Conservation (phyloP, 1,139 yeast genomes). For the Candida sp. region DNA sequence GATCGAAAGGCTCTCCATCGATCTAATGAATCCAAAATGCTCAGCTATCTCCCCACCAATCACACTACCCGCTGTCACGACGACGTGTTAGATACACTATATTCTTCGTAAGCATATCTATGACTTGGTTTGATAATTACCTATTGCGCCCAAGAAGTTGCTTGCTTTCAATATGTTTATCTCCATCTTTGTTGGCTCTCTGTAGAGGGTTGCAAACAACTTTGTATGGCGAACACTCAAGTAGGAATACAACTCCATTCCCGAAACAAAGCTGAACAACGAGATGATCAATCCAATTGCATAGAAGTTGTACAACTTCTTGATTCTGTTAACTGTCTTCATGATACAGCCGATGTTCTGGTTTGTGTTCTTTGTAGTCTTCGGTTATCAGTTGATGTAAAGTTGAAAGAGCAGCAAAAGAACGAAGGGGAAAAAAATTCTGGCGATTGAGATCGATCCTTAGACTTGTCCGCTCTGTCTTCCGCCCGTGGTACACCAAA, state of each 20-base stretch:
- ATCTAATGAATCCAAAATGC: constrained; percentile 28
- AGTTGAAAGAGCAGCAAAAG: neutral
- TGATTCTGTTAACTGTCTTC: constrained; percentile 9
- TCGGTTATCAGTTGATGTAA: too few relatives aligned
- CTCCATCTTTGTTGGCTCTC: constrained; percentile 25
- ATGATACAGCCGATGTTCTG: neutral
- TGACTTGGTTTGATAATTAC: constrained; percentile 19
- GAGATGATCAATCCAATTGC: constrained; percentile 23
- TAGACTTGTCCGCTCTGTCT: too few relatives aligned
- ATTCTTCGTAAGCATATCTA: neutral
- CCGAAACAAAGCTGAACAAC: constrained; percentile 27
- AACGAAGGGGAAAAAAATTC: neutral
- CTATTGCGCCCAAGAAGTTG: constrained; percentile 35
- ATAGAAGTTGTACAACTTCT: constrained; percentile 15
- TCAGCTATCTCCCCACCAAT: constrained; percentile 36
- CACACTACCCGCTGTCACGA: constrained; percentile 31
- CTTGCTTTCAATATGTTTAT: constrained; percentile 30
- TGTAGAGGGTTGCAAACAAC: constrained; percentile 27
- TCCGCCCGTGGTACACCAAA: too few relatives aligned
- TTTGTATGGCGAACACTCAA: constrained; percentile 25
- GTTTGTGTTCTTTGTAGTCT: neutral
- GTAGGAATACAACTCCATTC: constrained; percentile 33
- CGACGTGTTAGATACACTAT: neutral
- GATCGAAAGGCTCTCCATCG: constrained; percentile 28
- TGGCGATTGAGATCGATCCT: neutral